Evolutionary conservation across 495 filamentous ascomycete species (phyloP).

Genomic region (Sabuloglossum arenarium): DNA sequence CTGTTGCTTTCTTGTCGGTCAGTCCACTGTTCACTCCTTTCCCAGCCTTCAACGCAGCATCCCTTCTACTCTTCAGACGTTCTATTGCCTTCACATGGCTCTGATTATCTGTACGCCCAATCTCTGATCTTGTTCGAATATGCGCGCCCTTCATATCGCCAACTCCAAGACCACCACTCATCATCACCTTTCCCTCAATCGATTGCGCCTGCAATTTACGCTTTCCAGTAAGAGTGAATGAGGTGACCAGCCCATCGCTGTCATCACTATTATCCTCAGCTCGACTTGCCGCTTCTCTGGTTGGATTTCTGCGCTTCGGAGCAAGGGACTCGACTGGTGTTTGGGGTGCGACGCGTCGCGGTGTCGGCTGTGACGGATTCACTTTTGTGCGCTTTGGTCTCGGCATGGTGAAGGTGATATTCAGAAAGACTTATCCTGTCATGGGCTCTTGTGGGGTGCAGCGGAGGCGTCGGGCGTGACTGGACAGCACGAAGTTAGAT

Average conservation of each 20-base stretch:
- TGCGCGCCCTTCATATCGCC: slow-evolving; percentile 5
- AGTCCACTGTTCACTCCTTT: not conserved
- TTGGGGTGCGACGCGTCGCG: slow-evolving; percentile 8
- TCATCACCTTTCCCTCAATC: slow-evolving; percentile 7
- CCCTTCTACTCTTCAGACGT: slow-evolving; percentile 3
- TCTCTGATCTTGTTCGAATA: not conserved
- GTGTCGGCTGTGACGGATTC: slow-evolving; percentile 11
- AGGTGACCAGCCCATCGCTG: slow-evolving; percentile 12
- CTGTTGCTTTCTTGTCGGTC: not conserved
- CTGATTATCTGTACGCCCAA: not conserved
- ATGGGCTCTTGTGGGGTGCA: not conserved
- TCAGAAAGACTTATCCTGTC: not conserved
- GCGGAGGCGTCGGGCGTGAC: not conserved
- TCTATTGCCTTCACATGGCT: slow-evolving; percentile 3
- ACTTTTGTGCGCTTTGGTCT: slow-evolving; percentile 23
- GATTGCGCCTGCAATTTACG: slow-evolving; percentile 4
- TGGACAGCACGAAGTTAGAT: too few species aligned
- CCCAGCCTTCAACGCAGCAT: slow-evolving; percentile 4
- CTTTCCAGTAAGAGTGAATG: not conserved
- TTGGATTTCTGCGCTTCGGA: slow-evolving; percentile 3
- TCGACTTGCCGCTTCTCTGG: not conserved
- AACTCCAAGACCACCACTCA: slow-evolving; percentile 11
- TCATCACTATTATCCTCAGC: slow-evolving; percentile 10
- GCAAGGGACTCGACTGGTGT: slow-evolving; percentile 6
- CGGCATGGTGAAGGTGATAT: slow-evolving; percentile 13